A percentile compares a stretch with the other conserved stretches of the same genome.
phyloP scores from a whole-genome alignment of 768 basidiomycete genomes.

The Hydnum rufescens region DNA sequence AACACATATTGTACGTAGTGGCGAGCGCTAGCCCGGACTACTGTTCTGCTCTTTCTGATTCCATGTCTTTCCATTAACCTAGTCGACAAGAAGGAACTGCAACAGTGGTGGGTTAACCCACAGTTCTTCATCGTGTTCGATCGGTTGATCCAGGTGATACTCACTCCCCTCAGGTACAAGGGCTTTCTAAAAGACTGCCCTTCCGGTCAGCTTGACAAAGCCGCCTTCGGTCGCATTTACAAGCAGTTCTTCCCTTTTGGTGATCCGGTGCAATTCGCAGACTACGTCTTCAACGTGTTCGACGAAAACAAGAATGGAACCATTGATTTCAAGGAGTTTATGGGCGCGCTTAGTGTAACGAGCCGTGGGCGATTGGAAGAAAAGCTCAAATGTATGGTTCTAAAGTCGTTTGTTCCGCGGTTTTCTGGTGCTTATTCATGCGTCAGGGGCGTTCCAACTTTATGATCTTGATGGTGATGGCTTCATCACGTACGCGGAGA shows the following conservation, averaged over 20 bases:
- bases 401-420: neutral
- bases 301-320: conserved; percentile 89
- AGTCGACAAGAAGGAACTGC: conserved; percentile 95
- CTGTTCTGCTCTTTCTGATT: conserved; percentile 10
- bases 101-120: conserved; percentile 52
- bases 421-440: conserved; percentile 1
- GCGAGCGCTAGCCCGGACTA: neutral
- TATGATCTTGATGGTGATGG: conserved; percentile 99
- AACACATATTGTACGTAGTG: conserved; percentile 72
- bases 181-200: conserved; percentile 99
- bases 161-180: conserved; percentile 57
- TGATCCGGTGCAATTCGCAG: conserved; percentile 88
- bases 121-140: neutral
- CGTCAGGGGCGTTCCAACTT: conserved; percentile 92
- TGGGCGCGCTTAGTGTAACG: conserved; percentile 90
- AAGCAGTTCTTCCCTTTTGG: conserved; percentile 99
- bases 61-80: conserved; percentile 9
- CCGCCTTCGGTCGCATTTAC: conserved; percentile 93
- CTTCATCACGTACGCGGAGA: conserved; percentile 94
- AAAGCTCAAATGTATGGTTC: conserved; percentile 79
- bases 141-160: conserved; percentile 4
- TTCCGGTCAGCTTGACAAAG: conserved; percentile 86
- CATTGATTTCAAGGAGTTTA: conserved; percentile 99
- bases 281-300: conserved; percentile 97
- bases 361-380: conserved; percentile 86